These are phyloP conservation scores for Pleurotus pulmonarius DNA, from an alignment of 768 basidiomycete genomes.

Conservation along the genomic window DNA sequence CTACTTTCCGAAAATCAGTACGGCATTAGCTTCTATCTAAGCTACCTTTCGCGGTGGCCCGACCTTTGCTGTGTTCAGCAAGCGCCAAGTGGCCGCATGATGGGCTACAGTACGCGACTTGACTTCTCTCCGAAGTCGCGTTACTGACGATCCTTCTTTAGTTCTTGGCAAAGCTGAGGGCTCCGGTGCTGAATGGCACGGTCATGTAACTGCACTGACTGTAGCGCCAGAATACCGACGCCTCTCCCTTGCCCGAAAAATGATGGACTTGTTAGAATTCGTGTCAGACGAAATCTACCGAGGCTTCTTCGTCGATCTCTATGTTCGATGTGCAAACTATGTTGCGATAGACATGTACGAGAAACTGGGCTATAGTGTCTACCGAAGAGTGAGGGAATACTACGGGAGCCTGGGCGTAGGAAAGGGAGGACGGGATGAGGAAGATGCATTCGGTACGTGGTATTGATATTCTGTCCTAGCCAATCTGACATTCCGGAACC, in stretches of 20 bases:
- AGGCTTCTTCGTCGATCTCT: constrained; percentile 92
- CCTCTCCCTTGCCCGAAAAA: constrained; percentile 77
- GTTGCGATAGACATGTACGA: constrained; percentile 93
- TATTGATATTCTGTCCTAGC: background rate
- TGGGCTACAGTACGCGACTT: constrained; percentile 82
- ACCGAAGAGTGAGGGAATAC: constrained; percentile 85
- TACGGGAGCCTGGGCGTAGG: constrained; percentile 77
- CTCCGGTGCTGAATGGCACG: constrained; percentile 71
- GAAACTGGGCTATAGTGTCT: constrained; percentile 89
- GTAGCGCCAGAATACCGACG: constrained; percentile 93
- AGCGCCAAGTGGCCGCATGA: constrained; percentile 77
- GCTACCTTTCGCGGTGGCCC: constrained; percentile 88
- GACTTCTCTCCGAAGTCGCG: background rate
- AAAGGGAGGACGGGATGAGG: constrained; percentile 75
- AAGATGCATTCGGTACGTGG: constrained; percentile 85
- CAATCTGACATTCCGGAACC: background rate
- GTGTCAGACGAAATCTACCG: constrained; percentile 79
- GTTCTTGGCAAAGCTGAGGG: constrained; percentile 96
- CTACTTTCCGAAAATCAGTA: constrained; percentile 45
- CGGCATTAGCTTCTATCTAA: constrained; percentile 83
- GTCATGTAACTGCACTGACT: constrained; percentile 92
- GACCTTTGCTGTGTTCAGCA: constrained; percentile 85
- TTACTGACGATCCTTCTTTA: constrained; percentile 23
- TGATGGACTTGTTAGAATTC: constrained; percentile 84
- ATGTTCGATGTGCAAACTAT: constrained; percentile 83